Base-by-base conservation (phyloP, 805 yeast species). In the Ogataea henricii region DNA sequence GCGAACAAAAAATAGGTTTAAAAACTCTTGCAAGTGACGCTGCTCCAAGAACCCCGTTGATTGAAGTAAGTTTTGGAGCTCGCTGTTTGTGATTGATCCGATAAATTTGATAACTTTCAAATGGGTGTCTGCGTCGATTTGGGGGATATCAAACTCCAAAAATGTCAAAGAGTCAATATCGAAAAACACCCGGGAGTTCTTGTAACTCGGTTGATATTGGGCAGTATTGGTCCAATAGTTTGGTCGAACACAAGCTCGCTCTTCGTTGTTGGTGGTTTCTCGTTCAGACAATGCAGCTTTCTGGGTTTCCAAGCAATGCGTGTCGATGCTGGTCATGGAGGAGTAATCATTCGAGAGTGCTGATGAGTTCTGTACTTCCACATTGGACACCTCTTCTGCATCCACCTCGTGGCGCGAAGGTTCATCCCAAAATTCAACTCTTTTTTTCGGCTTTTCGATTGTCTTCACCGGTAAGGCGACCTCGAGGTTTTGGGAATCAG, bases 1-100 rank as follows among this genome's bases (percentile, higher is more conserved):
- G 9, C 46, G 43, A 6, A 42, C 18, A 41, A 55, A 50, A 18
- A 43, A 50, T 8, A 41, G 46, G 4, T 42, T 43, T 16, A 53
- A 4, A 17, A 16, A 48, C 21, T 48, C 41, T 26, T 51, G 55
- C 36, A 51, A 8, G 9, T 20, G n/a, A 30, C 18, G 35, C 10
- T 36, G 14, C 14, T 40, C 43, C 25, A 51, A 30, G n/a, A 51
- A 51, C 9, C 45, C 49, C 20, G 33, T 37, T 12, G 20, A 20
- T 25, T 14, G 23, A 13, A 30, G 22, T 3, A 38, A 42, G 13
- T 6, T n/a, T 3, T 22, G 13, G 8, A 32, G 14, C 3, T 47
- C 42, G 3, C 43, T 26, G 18, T 25, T 43, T 27, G 51, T 4
- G 13, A 39, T 20, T 9, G 42, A 22, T 27, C 48, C 20, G 39